Conservation (phyloP, 2,329 filamentous ascomycete genomes). For the Emergomyces pasteurianus region DNA sequence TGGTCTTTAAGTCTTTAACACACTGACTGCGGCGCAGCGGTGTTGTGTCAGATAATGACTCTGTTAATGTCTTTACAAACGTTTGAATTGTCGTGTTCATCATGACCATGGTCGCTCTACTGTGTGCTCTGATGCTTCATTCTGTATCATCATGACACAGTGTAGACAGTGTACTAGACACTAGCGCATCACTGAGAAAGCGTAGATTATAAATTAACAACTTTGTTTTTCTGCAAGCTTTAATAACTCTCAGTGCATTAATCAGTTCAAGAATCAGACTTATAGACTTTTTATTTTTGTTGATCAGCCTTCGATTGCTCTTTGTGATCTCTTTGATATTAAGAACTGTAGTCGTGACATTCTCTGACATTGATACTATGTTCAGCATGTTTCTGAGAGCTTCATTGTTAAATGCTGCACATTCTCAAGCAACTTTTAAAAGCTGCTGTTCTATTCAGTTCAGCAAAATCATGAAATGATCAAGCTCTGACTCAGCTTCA, state of each 20-base stretch:
- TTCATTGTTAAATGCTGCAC: not conserved
- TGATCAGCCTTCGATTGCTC: not conserved
- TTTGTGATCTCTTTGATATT: not conserved
- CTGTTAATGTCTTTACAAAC: not conserved
- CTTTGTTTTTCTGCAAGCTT: slow-evolving; percentile 3
- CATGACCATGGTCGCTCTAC: not conserved
- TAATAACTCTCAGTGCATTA: not conserved
- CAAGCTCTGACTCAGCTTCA: not conserved
- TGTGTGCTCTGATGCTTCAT: not conserved
- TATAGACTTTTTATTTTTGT: not conserved
- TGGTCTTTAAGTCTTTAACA: not conserved
- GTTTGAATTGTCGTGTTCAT: not conserved
- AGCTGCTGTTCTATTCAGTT: slow-evolving; percentile 4
- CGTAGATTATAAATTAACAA: not conserved
- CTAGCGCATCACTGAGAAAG: not conserved
- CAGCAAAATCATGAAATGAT: slow-evolving; percentile 1
- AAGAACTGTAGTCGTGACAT: not conserved
- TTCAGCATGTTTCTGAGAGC: not conserved
- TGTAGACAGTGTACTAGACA: not conserved
- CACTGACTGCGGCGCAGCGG: not conserved
- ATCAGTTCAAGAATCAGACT: not conserved
- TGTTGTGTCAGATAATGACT: not conserved
- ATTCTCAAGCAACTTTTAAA: slow-evolving; percentile 3
- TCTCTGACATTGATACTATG: not conserved
- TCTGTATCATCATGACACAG: not conserved